phyloP scores from a whole-genome alignment of 1,139 yeast species.

The Yarrowia galli region DNA sequence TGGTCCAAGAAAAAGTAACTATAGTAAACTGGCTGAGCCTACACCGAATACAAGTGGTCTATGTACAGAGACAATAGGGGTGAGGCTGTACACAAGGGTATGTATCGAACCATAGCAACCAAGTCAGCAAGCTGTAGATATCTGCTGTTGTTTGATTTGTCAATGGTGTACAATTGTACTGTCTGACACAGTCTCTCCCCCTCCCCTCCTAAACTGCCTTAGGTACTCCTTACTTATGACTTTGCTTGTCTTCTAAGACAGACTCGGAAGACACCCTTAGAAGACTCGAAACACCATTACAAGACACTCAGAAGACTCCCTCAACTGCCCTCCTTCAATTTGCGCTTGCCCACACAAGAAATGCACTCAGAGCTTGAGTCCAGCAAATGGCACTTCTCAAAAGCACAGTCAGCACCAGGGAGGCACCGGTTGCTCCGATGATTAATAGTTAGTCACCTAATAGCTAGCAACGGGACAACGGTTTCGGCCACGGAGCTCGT shows the following conservation, averaged over 20 bases:
- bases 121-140: too few species aligned
- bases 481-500: too few species aligned
- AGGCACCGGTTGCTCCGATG: neutral
- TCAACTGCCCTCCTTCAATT: too few species aligned
- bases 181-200: neutral
- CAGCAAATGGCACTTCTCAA: neutral
- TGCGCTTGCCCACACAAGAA: neutral
- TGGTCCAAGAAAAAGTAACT: neutral
- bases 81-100: too few species aligned
- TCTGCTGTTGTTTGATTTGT: too few species aligned
- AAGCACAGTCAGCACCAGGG: neutral
- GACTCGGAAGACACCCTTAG: too few species aligned
- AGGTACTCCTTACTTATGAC: neutral
- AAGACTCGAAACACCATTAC: too few species aligned
- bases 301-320: neutral
- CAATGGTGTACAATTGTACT: too few species aligned
- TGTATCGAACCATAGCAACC: too few species aligned
- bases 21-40: neutral
- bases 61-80: neutral
- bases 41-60: too few species aligned
- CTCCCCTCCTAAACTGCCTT: neutral
- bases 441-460: slow-evolving; percentile 1
- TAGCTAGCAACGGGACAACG: too few species aligned
- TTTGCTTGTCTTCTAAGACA: too few species aligned
- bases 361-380: slow-evolving; percentile 21